Base-by-base conservation (phyloP, 1,284 basidiomycete genomes). In the Ganoderma sinense region DNA sequence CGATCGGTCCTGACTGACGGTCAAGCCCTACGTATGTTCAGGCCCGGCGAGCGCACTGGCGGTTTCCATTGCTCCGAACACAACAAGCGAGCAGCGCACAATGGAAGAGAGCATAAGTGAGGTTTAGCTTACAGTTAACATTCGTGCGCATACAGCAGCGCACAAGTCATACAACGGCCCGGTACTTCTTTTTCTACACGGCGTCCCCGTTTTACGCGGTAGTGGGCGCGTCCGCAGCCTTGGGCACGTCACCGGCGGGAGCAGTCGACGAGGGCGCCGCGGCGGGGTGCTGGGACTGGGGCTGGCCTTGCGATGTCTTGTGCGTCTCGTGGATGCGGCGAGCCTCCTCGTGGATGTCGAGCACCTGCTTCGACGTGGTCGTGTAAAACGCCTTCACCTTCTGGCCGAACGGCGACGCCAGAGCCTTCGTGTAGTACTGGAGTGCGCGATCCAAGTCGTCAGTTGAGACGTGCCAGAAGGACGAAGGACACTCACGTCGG, bases 341-440 rank as follows among this genome's bases (percentile, higher is more conserved):
- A 1, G 95, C 95, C 80, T 97, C 95, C 76, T 95, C 94, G 77
- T 96, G 95, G 66, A 97, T 95, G 77, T 97, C 95, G 45, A 86
- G 79, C 20, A 94, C 89, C 78, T 95, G 92, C 81, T 96, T 97
- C 39, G 90, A 86, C 0, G 94, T 94, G 29, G 82, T 83, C 11
- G 93, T 95, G 83, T 97, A 97, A 81, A 96, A 96, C 0, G 81
- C 77, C 48, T 84, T 81, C 53, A 95, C 92, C 79, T 88, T 91
- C 83, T 92, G 87, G n/a, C 95, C 96, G 36, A 92, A 81, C 0
- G 93, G 88, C 29, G 94, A 95, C 36, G 85, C 61, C 40, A 97
- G 84, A 3, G 94, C 95, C 76, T 88, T 91, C 41, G 84, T 72
- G 81, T 97, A 97, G 81, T 97, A 97, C 91, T 94, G 10, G 36